Evolutionary conservation across 2,329 filamentous ascomycete species (phyloP), one percentile per base, ranked within the genome.

Genomic region (Diaporthe velutina): DNA sequence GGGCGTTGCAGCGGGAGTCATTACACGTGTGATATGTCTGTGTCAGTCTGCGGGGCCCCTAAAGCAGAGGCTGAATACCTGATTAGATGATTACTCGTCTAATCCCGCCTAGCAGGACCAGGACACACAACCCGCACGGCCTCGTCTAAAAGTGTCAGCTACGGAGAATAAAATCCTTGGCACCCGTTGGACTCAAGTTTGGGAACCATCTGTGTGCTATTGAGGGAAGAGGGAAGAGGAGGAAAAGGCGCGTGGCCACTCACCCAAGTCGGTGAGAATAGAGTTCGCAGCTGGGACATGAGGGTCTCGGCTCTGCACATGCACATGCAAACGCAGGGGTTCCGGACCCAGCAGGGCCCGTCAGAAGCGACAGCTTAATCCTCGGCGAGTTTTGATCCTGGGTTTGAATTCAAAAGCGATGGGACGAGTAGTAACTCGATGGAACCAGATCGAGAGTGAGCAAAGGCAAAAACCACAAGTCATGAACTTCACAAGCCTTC

Each of bases 281-380:
- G 45, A 52, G 64, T 67, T 67, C 64, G 10, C 64, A 54, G 64
- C 64, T 67, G 64, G 64, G 64, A 67, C 45, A 25, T 25, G 61
- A 67, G 28, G 61, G 61, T 67, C 30, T 67, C 64, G 45, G 30
- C 22, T 52, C 64, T 52, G 64, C 64, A 67, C 64, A 40, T 19
- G 61, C 61, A 67, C 45, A 67, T 67, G 64, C 64, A 52, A 45
- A 67, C 19, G 64, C 64, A 52, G 64, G 64, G 45, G 33, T 67
- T 67, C 42, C 64, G 64, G 64, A 52, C 45, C 64, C 33, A 38
- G n/a, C 64, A 2, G 17, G 38, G 52, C 45, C 64, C 64, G 64
- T 67, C 45, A 67, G 30, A 54, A 67, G 45, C 64, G 64, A 52
- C 64, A 54, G 45, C 19, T 5, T 25, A 38, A 28, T 52, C 12